Percentiles rank a stretch among this genome's conserved stretches.
Conservation (phyloP, 148 eudicot species). For the Limonium bicolor region DNA sequence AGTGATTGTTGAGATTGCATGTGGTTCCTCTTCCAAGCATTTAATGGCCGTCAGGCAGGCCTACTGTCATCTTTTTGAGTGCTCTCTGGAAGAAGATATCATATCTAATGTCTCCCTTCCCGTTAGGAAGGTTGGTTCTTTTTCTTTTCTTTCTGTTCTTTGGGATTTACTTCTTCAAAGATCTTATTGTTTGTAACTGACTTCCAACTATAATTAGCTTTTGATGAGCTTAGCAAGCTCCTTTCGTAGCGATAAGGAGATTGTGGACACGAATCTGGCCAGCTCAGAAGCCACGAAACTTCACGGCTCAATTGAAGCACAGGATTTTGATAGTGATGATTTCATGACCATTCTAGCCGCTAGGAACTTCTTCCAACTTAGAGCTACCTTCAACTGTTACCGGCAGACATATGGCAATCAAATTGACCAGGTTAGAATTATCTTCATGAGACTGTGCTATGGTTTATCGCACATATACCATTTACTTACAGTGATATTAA, state of each 20-base stretch:
- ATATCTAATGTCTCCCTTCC: slow-evolving; percentile 25
- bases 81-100: slow-evolving; percentile 75
- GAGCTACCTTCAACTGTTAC: slow-evolving; percentile 49
- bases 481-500: too few relatives aligned
- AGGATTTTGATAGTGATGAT: slow-evolving; percentile 46
- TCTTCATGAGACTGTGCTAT: too few relatives aligned
- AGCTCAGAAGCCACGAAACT: slow-evolving; percentile 43
- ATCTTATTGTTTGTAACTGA: neutral
- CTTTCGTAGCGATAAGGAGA: slow-evolving; percentile 46
- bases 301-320: slow-evolving; percentile 26
- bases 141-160: too few relatives aligned
- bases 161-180: neutral
- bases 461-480: too few relatives aligned
- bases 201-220: slow-evolving; percentile 33
- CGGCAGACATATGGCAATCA: slow-evolving; percentile 27
- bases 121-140: slow-evolving; percentile 45
- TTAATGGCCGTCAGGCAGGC: slow-evolving; percentile 53
- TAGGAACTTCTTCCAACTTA: slow-evolving; percentile 58
- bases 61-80: slow-evolving; percentile 43
- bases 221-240: slow-evolving; percentile 63
- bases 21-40: slow-evolving; percentile 61
- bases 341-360: slow-evolving; percentile 44
- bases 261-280: slow-evolving; percentile 40
- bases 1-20: slow-evolving; percentile 62
- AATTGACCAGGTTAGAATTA: slow-evolving; percentile 34